A percentile compares a stretch with the other conserved stretches of the same genome.
phyloP scores from a whole-genome alignment of 225 moss, liverwort and hornwort genomes.

The Polytrichum formosum region DNA sequence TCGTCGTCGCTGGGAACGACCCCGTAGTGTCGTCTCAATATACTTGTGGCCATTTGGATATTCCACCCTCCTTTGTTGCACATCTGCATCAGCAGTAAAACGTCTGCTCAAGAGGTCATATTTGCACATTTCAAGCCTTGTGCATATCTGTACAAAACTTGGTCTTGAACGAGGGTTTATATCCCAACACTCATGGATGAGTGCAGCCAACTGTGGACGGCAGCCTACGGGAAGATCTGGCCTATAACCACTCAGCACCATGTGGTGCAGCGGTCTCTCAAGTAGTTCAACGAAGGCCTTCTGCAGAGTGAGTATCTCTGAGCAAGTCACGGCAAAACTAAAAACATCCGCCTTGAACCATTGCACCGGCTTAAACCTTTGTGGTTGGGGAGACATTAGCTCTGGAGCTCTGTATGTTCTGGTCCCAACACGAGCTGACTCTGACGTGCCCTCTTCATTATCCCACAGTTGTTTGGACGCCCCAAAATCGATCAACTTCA shows the following conservation, averaged over 20 bases:
- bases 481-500: slow-evolving; percentile 37
- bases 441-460: neutral
- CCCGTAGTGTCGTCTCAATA: no score
- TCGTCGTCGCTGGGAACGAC: neutral
- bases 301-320: slow-evolving; percentile 24
- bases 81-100: no score
- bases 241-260: no score
- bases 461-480: slow-evolving; percentile 11
- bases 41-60: neutral
- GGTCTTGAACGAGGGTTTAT: slow-evolving; percentile 25
- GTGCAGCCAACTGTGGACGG: slow-evolving; percentile 7
- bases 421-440: neutral
- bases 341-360: slow-evolving; percentile 35
- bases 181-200: slow-evolving; percentile 29
- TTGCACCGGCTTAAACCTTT: slow-evolving; percentile 7
- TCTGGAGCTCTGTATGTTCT: slow-evolving; percentile 26
- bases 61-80: slow-evolving; percentile 7
- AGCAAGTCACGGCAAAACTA: slow-evolving; percentile 35
- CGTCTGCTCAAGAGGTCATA: no score
- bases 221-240: no score
- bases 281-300: slow-evolving; percentile 18
- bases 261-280: neutral
- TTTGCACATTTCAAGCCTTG: slow-evolving; percentile 17
- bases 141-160: slow-evolving; percentile 27
- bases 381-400: slow-evolving; percentile 13